Evolutionary conservation across 768 basidiomycete genomes (phyloP), one percentile per base, ranked within the genome.

Genomic region (Boletus vermiculosoides): DNA sequence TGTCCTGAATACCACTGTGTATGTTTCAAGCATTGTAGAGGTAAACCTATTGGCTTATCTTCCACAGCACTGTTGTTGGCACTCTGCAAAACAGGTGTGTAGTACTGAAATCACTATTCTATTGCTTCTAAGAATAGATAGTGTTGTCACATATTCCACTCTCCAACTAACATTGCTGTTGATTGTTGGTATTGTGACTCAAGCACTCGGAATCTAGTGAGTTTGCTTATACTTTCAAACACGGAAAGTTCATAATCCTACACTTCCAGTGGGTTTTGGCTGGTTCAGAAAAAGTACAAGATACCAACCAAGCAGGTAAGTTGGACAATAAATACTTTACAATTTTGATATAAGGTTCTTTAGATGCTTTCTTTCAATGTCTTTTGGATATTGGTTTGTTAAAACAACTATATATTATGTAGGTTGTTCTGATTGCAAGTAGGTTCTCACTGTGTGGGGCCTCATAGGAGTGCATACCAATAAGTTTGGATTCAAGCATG

Each of bases 1-100:
- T n/a, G n/a, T n/a, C n/a, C n/a, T n/a, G 40, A 89, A 89, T 64
- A 89, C 88, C 0, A 84, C 86, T 39, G 84, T 88, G 87, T 88
- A 71, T 37, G 80, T 63, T 34, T 41, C 10, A 31, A 16, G 22
- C 11, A 31, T n/a, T 58, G 25, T 13, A 39, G 49, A 51, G 25
- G 50, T 44, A 30, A 28, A 8, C 7, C 52, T 33, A 18, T 54
- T 58, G 42, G 56, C 22, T 53, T 45, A 44, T 50, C 39, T 36
- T 41, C 6, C 22, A 25, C 60, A 88, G 86, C 7, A 88, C 87
- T n/a, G 85, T 89, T 37, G 79, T 90, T 51, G 81, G 72, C 7
- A 89, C 87, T 2, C 67, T 89, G 33, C 88, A 88, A 66, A 90
- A 90, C 60, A 85, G 83, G 86, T 84, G 46, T 37, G 52, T 40